These are phyloP conservation scores for Apostasia ramifera DNA, from an alignment of 106 monocot genomes.

Conservation along the genomic window DNA sequence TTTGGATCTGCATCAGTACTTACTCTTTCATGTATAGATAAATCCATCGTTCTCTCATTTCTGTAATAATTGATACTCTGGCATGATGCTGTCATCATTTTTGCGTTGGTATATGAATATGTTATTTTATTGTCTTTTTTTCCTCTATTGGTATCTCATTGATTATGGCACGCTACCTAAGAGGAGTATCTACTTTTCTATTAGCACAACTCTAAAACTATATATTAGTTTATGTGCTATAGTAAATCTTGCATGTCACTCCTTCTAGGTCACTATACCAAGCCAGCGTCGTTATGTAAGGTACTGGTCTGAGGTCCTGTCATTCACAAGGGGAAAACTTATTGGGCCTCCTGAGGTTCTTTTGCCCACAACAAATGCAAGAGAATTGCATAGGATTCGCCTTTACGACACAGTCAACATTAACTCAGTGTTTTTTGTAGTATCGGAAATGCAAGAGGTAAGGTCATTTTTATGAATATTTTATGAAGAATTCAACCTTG, in stretches of 20 bases:
- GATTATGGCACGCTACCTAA: too few species aligned
- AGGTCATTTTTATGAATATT: background rate
- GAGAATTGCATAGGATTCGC: constrained; percentile 43
- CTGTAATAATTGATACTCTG: too few species aligned
- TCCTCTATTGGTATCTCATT: too few species aligned
- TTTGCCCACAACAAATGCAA: constrained; percentile 20
- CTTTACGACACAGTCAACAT: constrained; percentile 33
- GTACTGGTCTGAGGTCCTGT: constrained; percentile 38
- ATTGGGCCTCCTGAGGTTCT: constrained; percentile 22
- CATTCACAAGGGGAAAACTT: constrained; percentile 5
- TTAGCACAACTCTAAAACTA: too few species aligned
- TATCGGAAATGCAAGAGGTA: constrained; percentile 41
- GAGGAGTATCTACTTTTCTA: too few species aligned
- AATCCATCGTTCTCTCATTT: too few species aligned
- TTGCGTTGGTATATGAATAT: too few species aligned
- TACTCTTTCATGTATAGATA: background rate
- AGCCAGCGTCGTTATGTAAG: constrained; percentile 54
- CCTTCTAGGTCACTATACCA: constrained; percentile 42
- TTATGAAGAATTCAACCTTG: too few species aligned
- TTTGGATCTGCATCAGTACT: background rate
- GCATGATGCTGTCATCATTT: too few species aligned
- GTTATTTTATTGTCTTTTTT: too few species aligned
- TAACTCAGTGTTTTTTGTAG: constrained; percentile 37
- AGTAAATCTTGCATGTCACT: background rate
- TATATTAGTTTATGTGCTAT: too few species aligned